phyloP scores from a whole-genome alignment of 1,284 basidiomycete genomes.

The Sanguinoderma infundibulare region DNA sequence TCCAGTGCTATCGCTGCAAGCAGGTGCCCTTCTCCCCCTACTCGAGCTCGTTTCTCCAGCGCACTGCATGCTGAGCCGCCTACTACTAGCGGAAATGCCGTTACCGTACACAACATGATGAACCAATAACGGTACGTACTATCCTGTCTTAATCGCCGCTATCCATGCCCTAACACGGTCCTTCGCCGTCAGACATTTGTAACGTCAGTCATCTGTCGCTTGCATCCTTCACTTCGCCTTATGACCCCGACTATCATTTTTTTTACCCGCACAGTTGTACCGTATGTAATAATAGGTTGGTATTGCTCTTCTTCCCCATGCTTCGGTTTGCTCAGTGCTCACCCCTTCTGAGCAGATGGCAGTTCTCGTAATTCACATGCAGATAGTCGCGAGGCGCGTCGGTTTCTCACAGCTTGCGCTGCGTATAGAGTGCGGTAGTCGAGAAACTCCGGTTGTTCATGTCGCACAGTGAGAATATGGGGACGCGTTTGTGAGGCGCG shows the following conservation, averaged over 20 bases:
- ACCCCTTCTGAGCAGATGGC: slow-evolving; percentile 50
- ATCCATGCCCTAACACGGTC: slow-evolving; percentile 22
- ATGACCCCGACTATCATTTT: slow-evolving; percentile 7
- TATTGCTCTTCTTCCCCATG: slow-evolving; percentile 10
- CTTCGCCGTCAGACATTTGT: slow-evolving; percentile 37
- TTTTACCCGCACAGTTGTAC: slow-evolving; percentile 48
- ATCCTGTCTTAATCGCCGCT: slow-evolving; percentile 3
- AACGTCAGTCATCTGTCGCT: slow-evolving; percentile 32
- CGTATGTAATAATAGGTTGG: slow-evolving; percentile 62
- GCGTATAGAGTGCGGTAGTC: too few relatives aligned
- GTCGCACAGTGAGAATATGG: neutral
- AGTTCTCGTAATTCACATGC: slow-evolving; percentile 57
- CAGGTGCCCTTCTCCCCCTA: slow-evolving; percentile 50
- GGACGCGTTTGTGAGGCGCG: neutral
- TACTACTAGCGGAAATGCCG: slow-evolving; percentile 82
- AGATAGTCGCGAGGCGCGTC: neutral
- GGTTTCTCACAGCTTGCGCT: too few relatives aligned
- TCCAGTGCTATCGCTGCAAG: slow-evolving; percentile 96
- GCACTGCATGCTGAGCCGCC: slow-evolving; percentile 3
- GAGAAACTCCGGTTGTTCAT: neutral
- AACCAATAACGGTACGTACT: slow-evolving; percentile 89
- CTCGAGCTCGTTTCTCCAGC: neutral
- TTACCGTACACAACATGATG: slow-evolving; percentile 95
- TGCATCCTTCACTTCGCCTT: neutral
- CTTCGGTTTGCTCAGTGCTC: slow-evolving; percentile 4